Evolutionary conservation across 495 filamentous ascomycete species (phyloP), one percentile per base, ranked within the genome.

Genomic region (Trichoderma asperelloides): DNA sequence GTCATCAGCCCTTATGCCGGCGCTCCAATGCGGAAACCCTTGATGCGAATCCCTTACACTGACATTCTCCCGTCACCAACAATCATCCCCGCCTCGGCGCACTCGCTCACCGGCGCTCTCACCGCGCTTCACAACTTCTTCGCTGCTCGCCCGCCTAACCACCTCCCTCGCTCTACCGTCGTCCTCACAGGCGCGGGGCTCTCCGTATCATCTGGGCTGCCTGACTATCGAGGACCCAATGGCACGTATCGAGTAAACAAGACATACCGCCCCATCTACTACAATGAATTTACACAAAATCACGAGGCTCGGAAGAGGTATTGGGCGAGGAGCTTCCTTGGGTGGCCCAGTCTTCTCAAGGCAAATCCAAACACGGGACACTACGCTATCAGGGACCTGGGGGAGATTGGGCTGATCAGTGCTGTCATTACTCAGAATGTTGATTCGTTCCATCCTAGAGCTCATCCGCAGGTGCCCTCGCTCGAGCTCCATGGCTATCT

Each of bases 391-490:
- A 79, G 83, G 47, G 79, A 86, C 66, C 76, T 98, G 55, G 88
- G 87, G 9, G 74, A 84, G 27, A 81, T 92, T 72, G 94, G 92
- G 0, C 74, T 91, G 63, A 77, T 96, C 15, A 86, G 84, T 64
- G 86, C 80, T 37, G 90, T 97, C 37, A 86, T 98, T 69, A 98
- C 95, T 51, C 95, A 98, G 74, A 97, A 98, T 74, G 94, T 97
- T 28, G 95, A 98, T 75, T 96, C 93, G 6, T 95, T 97, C 74
- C 94, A 98, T 77, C 80, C 86, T 1, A 75, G 77, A 37, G 87
- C 90, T 8, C 94, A 97, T 75, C 91, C 94, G 3, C 73, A 83
- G 1, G 75, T 94, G 15, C 81, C 84, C 7, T 95, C 91, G 7
- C 76, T 93, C 18, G 95, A 98, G 76, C 81, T 98, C 57, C 95